Evolutionary conservation across 306 rosid species (phyloP).

Genomic region (Heteromeles arbutifolia): DNA sequence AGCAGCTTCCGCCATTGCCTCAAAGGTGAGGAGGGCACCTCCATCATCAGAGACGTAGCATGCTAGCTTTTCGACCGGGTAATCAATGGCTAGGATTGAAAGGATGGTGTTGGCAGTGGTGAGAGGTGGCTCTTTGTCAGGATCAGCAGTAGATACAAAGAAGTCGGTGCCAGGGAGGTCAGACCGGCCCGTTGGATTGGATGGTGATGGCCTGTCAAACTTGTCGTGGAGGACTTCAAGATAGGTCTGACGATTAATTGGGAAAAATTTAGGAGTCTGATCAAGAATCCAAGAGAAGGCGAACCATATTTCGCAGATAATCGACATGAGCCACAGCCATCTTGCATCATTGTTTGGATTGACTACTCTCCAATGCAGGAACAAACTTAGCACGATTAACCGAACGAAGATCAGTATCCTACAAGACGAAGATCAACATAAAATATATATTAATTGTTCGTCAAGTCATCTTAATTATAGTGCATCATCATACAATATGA

Average conservation of each 20-base stretch:
- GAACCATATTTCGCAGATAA: constrained; percentile 87
- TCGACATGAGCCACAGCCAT: constrained; percentile 79
- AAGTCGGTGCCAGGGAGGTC: constrained; percentile 57
- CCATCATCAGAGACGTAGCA: constrained; percentile 93
- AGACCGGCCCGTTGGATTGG: constrained; percentile 44
- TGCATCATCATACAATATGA: not conserved
- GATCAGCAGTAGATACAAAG: constrained; percentile 85
- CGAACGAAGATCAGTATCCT: constrained; percentile 60
- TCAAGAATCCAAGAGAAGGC: constrained; percentile 92
- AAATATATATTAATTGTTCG: not conserved
- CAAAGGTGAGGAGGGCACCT: constrained; percentile 76
- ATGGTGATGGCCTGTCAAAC: constrained; percentile 55
- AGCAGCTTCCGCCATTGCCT: constrained; percentile 92
- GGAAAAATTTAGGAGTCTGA: constrained; percentile 77
- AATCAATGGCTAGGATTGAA: constrained; percentile 77
- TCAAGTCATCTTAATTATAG: not conserved
- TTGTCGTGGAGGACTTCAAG: constrained; percentile 62
- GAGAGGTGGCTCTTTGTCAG: constrained; percentile 90
- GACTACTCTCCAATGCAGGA: constrained; percentile 64
- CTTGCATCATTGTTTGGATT: constrained; percentile 77
- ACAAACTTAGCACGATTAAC: constrained; percentile 49
- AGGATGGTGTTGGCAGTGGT: constrained; percentile 89
- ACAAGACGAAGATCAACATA: not conserved
- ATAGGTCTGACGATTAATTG: constrained; percentile 71
- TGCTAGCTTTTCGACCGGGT: constrained; percentile 78